Conservation (phyloP, 1,139 yeast species). For the Casaregolazyma lundiana region DNA sequence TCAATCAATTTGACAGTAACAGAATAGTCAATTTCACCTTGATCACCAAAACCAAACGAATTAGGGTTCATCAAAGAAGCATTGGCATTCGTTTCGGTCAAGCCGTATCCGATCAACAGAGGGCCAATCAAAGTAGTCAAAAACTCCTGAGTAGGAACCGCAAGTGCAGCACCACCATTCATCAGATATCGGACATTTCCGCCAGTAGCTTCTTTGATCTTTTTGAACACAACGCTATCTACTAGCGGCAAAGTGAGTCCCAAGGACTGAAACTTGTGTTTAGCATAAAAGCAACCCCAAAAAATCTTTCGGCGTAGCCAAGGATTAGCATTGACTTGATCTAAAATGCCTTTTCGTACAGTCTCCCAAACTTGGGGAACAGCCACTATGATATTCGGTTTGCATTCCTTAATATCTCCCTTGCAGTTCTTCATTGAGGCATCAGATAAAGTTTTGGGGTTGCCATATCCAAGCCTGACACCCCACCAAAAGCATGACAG, state of each 20-base stretch:
- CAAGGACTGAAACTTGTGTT: slow-evolving; percentile 53
- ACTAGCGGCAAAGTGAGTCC: slow-evolving; percentile 68
- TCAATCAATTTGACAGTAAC: slow-evolving; percentile 86
- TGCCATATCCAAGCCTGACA: slow-evolving; percentile 82
- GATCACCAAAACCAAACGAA: slow-evolving; percentile 64
- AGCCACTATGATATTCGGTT: slow-evolving; percentile 95
- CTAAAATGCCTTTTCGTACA: slow-evolving; percentile 84
- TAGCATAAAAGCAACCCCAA: slow-evolving; percentile 84
- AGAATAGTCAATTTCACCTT: slow-evolving; percentile 79
- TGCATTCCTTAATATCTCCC: slow-evolving; percentile 82
- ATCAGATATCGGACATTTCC: slow-evolving; percentile 69
- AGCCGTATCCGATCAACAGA: slow-evolving; percentile 91
- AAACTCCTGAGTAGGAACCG: slow-evolving; percentile 81
- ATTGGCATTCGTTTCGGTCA: slow-evolving; percentile 95
- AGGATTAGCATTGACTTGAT: slow-evolving; percentile 68
- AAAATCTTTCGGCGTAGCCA: slow-evolving; percentile 69
- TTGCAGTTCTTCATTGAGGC: slow-evolving; percentile 75
- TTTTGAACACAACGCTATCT: slow-evolving; percentile 73
- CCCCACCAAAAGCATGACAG: slow-evolving; percentile 84
- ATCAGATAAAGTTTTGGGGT: slow-evolving; percentile 85
- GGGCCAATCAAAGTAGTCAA: slow-evolving; percentile 76
- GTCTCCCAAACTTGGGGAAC: slow-evolving; percentile 99
- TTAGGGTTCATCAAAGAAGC: slow-evolving; percentile 64
- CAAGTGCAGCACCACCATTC: slow-evolving; percentile 94
- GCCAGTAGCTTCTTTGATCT: slow-evolving; percentile 92